Evolutionary conservation across 805 yeast genomes (phyloP).

Genomic region (Pichia occidentalis): DNA sequence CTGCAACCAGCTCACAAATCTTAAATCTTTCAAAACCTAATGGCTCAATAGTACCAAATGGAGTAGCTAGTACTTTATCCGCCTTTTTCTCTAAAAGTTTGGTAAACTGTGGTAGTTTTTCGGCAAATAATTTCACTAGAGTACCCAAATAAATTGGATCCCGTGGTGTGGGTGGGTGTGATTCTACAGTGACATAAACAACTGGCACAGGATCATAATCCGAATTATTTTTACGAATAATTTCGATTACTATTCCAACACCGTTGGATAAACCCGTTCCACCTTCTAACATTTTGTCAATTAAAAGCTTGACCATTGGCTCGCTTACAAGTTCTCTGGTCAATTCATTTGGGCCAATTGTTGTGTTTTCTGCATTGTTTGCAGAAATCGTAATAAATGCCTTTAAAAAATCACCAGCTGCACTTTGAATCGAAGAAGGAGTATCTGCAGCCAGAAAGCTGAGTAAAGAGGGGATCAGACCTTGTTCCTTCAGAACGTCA

Average conservation of each 20-base stretch:
- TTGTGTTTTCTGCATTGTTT: constrained; percentile 81
- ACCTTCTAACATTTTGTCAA: constrained; percentile 69
- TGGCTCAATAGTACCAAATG: constrained; percentile 63
- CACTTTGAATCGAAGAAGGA: constrained; percentile 73
- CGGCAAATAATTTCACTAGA: constrained; percentile 70
- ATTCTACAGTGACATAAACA: constrained; percentile 68
- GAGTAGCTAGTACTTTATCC: constrained; percentile 44
- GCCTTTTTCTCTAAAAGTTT: constrained; percentile 42
- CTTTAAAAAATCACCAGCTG: constrained; percentile 92
- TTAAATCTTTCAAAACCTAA: constrained; percentile 89
- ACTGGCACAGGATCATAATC: constrained; percentile 92
- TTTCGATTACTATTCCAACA: constrained; percentile 90
- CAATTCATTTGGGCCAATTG: constrained; percentile 92
- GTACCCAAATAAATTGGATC: constrained; percentile 93
- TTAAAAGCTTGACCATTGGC: constrained; percentile 56
- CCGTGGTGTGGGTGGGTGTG: constrained; percentile 87
- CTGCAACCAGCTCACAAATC: constrained; percentile 88
- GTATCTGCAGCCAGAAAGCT: constrained; percentile 62
- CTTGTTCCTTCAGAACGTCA: constrained; percentile 64
- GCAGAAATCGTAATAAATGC: constrained; percentile 93
- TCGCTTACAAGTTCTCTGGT: constrained; percentile 86
- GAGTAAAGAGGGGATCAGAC: constrained; percentile 65
- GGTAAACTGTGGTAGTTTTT: constrained; percentile 63
- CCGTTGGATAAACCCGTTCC: constrained; percentile 90
- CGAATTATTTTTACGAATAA: constrained; percentile 90